Evolutionary conservation across 305 asterid species (phyloP), one percentile per base, ranked within the genome.

Genomic region (Galium porrigens): DNA sequence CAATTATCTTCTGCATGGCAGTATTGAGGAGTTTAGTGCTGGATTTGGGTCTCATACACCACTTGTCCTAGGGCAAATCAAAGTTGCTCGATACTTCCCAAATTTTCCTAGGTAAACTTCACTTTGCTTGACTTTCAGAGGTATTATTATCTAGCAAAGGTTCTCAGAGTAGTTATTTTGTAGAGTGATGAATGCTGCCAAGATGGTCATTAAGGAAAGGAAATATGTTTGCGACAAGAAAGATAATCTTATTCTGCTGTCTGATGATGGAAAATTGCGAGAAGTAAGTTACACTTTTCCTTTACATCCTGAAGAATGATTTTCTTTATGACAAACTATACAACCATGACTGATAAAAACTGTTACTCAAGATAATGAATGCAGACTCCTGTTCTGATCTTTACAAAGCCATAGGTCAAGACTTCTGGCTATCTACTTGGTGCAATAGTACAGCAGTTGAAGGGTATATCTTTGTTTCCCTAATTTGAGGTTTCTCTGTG

Each of bases 21-120:
- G 97, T 33, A 34, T 0, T 48, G 99, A 92, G 88, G 97, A 89
- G 73, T 87, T 79, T 68, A 78, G 76, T 78, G 75, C 95, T 73
- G 97, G 97, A 78, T 92, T 87, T 81, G 97, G 99, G 67, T 82
- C 97, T 63, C 89, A 84, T 67, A 87, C 95, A 77, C 94, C 97
- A 64, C 91, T 92, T 72, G 73, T 86, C 73, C 86, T 80, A n/a
- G 99, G 99, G 72, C 96, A 92, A 81, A 87, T 90, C 53, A 85
- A 83, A 74, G 89, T 79, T 72, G 91, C 80, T 58, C 95, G 97
- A 73, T 85, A 85, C 82, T 84, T 77, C 78, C 86, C 96, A 64
- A 76, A 89, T 74, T 86, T 80, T 74, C 77, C 75, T 68, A 87
- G 99, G 99, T 92, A 84, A 72, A 61, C 20, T 37, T 68, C 56